Base-by-base conservation (phyloP, 371 early-diverging fungal genomes). In the Mortierella sp. region DNA sequence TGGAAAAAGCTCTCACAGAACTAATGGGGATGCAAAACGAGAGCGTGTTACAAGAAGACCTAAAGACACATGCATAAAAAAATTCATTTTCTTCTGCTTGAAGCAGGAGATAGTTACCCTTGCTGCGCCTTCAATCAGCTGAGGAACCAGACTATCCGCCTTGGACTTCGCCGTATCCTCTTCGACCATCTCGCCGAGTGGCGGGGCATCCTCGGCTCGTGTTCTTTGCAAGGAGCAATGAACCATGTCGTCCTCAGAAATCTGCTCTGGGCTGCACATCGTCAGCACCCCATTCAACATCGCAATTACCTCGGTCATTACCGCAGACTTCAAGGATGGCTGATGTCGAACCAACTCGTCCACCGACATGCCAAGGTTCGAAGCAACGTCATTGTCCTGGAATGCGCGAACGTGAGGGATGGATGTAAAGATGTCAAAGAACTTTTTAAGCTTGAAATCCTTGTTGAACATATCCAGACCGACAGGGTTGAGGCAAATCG, bases 331-430 rank as follows among this genome's bases (percentile, higher is more conserved):
- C 39, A 98, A 73, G 0, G 84, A 68, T 2, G 99, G 98, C 62
- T 97, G 97, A 80, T 99, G 99, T 17, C 99, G 91, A 56, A 97
- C 91, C 46, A 99, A 83, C 72, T 99, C 99, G 67, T 99, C 99
- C 78, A 99, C 85, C 5, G 92, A 87, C 44, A 87, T 86, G 6
- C 98, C 99, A 26, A 97, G 73, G 0, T 85, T 78, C 19, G 91
- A 86, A 0, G 95, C 89, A 34, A 92, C 86, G 42, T 97, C 97
- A 24, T 90, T 86, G 50, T 96, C 97, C 61, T 89, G 84, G 34
- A 96, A 84, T 4, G 88, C 84, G 11, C 90, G 86, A 6, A 95
- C 60, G 80, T 93, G 92, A 34, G 94, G 91, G 47, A 83, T 79
- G 4, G 87, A 85, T 0, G 91, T 91, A 70, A 99, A 91, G 21